Percentiles rank a stretch among this genome's conserved stretches.
phyloP scores from a whole-genome alignment of 2,329 filamentous ascomycete genomes.

The Pochonia chlamydosporia region DNA sequence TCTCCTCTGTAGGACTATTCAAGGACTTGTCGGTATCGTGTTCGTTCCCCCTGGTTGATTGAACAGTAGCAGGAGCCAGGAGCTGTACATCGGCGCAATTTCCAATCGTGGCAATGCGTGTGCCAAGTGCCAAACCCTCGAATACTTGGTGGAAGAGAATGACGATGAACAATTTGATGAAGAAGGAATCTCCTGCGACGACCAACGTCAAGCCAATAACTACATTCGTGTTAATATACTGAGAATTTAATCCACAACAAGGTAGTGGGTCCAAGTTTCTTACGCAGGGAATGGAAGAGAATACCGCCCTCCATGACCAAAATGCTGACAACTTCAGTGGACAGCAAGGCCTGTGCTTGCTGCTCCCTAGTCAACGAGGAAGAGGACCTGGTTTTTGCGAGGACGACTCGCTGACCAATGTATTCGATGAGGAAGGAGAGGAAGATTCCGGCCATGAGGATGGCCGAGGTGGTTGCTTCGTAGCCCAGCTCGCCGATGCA shows the following conservation, averaged over 20 bases:
- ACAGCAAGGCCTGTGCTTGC: slow-evolving; percentile 20
- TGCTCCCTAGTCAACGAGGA: slow-evolving; percentile 17
- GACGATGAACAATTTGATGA: slow-evolving; percentile 55
- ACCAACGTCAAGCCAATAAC: slow-evolving; percentile 60
- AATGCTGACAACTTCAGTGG: slow-evolving; percentile 52
- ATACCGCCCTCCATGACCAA: slow-evolving; percentile 67
- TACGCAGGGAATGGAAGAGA: slow-evolving; percentile 67
- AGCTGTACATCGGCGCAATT: slow-evolving; percentile 14
- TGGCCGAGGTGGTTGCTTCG: slow-evolving; percentile 62
- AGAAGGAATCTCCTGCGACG: slow-evolving; percentile 51
- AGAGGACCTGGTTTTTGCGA: slow-evolving; percentile 25
- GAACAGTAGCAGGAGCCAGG: slow-evolving; percentile 14
- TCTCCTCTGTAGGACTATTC: slow-evolving; percentile 15
- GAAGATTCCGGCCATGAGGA: slow-evolving; percentile 70
- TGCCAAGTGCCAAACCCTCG: slow-evolving; percentile 68
- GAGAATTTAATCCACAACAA: background rate
- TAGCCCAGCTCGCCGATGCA: slow-evolving; percentile 63
- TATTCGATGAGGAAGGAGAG: slow-evolving; percentile 69
- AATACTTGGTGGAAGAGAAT: slow-evolving; percentile 77
- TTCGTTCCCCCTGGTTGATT: slow-evolving; percentile 3
- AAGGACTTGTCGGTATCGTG: slow-evolving; percentile 21
- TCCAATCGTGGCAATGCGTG: slow-evolving; percentile 59
- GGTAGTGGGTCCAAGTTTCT: slow-evolving; percentile 19
- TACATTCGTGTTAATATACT: slow-evolving; percentile 17
- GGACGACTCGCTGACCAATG: slow-evolving; percentile 53